These are phyloP conservation scores for Nowakowskiella sp. DNA, from an alignment of 192 early-diverging fungal genomes.

Conservation along the genomic window DNA sequence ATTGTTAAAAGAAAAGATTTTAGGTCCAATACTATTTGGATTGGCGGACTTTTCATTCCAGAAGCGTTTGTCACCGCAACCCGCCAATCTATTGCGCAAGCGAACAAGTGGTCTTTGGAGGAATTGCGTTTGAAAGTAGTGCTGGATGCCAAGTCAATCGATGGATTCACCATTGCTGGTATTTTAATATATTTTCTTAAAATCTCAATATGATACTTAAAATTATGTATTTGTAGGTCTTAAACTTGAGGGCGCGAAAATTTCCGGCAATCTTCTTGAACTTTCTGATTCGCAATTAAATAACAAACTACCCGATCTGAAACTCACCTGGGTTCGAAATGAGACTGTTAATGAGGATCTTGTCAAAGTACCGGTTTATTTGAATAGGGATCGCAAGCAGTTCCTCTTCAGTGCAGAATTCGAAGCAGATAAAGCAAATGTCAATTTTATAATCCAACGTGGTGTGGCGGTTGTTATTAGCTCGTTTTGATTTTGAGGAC, in stretches of 20 bases:
- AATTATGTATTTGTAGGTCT: conserved; percentile 20
- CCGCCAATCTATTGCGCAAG: conserved; percentile 73
- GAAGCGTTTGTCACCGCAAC: conserved; percentile 90
- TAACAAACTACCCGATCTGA: conserved; percentile 9
- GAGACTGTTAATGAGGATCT: not conserved
- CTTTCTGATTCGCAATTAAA: conserved; percentile 15
- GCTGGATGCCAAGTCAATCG: too few relatives aligned
- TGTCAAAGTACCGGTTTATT: conserved; percentile 35
- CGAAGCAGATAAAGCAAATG: conserved; percentile 10
- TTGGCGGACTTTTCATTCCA: conserved; percentile 81
- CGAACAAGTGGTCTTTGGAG: conserved; percentile 68
- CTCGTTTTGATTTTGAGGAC: conserved; percentile 5
- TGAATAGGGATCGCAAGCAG: conserved; percentile 44
- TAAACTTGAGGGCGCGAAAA: conserved; percentile 34
- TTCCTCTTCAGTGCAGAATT: conserved; percentile 38
- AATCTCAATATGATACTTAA: not conserved
- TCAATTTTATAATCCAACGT: conserved; percentile 22
- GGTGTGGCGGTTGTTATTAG: conserved; percentile 27
- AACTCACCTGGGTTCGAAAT: conserved; percentile 22
- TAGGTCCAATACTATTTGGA: conserved; percentile 48
- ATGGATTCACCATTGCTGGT: conserved; percentile 7
- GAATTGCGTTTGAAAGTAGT: conserved; percentile 49
- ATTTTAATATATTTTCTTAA: conserved; percentile 4
- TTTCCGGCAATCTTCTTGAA: conserved; percentile 12
- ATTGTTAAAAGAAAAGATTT: conserved; percentile 25